Evolutionary conservation across 139 green algal genomes (phyloP), one percentile per base, ranked within the genome.

Genomic region (Limnomonas spitsbergensis): DNA sequence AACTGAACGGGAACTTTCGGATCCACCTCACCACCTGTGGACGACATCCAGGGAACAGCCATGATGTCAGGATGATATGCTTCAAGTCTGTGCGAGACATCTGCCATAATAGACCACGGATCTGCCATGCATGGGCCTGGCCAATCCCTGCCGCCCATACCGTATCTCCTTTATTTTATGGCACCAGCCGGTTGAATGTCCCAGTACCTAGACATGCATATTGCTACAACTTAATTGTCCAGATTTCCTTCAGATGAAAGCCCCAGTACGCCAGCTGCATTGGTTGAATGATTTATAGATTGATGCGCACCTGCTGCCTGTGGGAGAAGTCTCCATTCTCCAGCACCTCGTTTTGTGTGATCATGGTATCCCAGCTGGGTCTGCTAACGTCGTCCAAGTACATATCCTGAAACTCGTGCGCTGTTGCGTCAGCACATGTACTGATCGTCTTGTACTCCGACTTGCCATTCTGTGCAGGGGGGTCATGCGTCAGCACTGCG

Each of bases 361-460:
- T 74, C 68, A 74, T 74, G 35, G 36, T 53, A 74, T 74, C 90
- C 92, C 93, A 97, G 76, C 88, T 90, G 34, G 83, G 81, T 4
- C 92, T 85, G 32, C 85, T 84, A 42, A 86, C 76, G 68, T 97
- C 92, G 73, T 96, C 90, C 42, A 97, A 79, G 79, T 94, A 96
- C 67, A 97, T 84, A 79, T 96, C 93, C 66, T 88, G 94, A 69
- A 95, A 94, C 90, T 97, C 93, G 74, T 94, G 75, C 4, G 92
- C 82, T 29, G 89, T 95, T 24, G 90, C 82, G 75, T 97, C 79
- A 3, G 85, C 75, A 42, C 81, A 76, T 3, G 93, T 80, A 0
- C 90, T 97, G 0, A 92, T 66, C 61, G 85, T 93, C 85, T 95
- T 94, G 89, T 98, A 98, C 86, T 98, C 94, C 3, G 92, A 95